Base-by-base conservation (phyloP, 2,329 filamentous ascomycete genomes). In the Arthrobotrys sinensis region DNA sequence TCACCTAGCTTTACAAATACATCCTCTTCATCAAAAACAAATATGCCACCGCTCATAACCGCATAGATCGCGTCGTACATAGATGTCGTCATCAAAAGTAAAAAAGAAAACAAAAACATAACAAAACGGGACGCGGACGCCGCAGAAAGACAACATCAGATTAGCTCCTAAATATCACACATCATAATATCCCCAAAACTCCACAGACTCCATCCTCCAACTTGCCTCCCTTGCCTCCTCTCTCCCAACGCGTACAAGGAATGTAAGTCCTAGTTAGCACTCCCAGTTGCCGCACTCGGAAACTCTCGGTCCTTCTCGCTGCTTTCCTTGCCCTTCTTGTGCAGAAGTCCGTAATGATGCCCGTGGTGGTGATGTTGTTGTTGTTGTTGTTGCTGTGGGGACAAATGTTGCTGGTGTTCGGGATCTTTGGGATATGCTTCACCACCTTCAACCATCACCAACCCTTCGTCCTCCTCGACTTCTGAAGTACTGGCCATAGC, bases 401-500 rank as follows among this genome's bases (percentile, higher is more conserved):
- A 55, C 1, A 34, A 36, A 14, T 67, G 34, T 45, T 65, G 40
- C n/a, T 38, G 46, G 24, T 52, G 28, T 40, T 52, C 62, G 62
- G 38, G 43, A 12, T 50, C 62, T 24, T 43, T 60, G 34, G 24
- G 28, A 10, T 65, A 40, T 21, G 24, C 38, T 34, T 72, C 68
- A 4, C 52, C 19, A 10, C 62, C 75, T 16, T 72, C 67, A 21
- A 57, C 62, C 12, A 72, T 57, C 0, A 62, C 43, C 34, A 71
- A 46, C 3, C 62, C 66, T 32, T 71, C 75, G 21, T 78, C 75
- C 46, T 78, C 75, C 3, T 78, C 67, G 4, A 71, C 67, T 43
- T 78, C 75, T 3, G 75, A 78, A 55, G 75, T 78, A 32, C 75
- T 78, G 21, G 75, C 46, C 75, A 78, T 78, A 24, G 67, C 52